phyloP scores from a whole-genome alignment of 1,139 yeast genomes.

The Kazachstania sp. region DNA sequence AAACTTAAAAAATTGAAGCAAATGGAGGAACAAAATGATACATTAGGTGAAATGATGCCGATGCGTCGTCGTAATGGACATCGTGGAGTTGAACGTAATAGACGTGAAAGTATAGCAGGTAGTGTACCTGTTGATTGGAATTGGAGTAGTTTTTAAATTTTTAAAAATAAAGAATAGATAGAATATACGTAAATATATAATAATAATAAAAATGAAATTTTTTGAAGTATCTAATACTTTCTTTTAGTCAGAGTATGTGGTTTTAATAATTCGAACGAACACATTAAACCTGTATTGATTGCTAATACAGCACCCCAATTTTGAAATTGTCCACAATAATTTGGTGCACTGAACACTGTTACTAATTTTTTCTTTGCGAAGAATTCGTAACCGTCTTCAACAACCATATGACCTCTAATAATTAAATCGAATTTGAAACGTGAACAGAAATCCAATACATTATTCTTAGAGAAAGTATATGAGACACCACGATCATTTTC shows the following conservation, averaged over 20 bases:
- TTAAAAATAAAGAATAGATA: not conserved
- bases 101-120: conserved; percentile 35
- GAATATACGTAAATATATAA: not conserved
- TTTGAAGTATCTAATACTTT: no score
- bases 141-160: conserved; percentile 54
- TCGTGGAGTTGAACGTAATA: conserved; percentile 6
- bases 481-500: conserved; percentile 84
- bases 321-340: conserved; percentile 84
- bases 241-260: conserved; percentile 36
- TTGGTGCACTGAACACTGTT: conserved; percentile 81
- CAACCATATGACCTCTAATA: conserved; percentile 89
- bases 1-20: conserved; percentile 29
- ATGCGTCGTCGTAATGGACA: conserved; percentile 2
- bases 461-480: conserved; percentile 66
- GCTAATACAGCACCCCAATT: conserved; percentile 90
- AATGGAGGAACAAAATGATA: conserved; percentile 7
- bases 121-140: conserved; percentile 73
- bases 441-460: conserved; percentile 62
- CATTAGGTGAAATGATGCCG: conserved; percentile 8
- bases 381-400: conserved; percentile 86
- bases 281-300: conserved; percentile 64
- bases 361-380: conserved; percentile 70
- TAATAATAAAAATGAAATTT: not conserved
- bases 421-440: conserved; percentile 69
- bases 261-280: conserved; percentile 75